Base-by-base conservation (phyloP, 768 basidiomycete species). In the Phaeotremella fagi region DNA sequence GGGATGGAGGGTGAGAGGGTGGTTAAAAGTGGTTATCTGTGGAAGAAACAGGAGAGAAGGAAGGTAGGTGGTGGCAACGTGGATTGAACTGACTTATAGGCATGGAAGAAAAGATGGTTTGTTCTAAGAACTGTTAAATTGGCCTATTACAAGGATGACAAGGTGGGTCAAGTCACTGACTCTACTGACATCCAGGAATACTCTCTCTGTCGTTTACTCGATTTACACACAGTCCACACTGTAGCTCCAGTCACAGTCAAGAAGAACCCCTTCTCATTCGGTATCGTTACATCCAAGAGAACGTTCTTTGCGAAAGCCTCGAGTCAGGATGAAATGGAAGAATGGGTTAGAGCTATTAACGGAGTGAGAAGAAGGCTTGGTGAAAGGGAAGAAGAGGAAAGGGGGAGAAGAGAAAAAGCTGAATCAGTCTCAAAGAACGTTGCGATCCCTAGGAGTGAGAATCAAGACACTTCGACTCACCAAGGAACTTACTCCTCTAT, bases 31-130 rank as follows among this genome's bases (percentile, higher is more conserved):
- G 95, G 94, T 1, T 98, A 95, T 78, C 78, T 98, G 47, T 87
- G 85, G 83, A 99, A 99, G 82, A 98, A 98, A 79, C 94, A 94
- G 62, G 90, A 95, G 75, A 82, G 90, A 53, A 79, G 95, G 75
- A 97, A 97, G 86, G 94, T 94, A 60, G 52, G 81, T 74, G 18
- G 45, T 16, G 22, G 31, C 31, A 22, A 45, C 9, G 45, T 54
- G 57, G 44, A 51, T 25, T 16, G 11, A 15, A 7, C 16, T 28
- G 23, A 41, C 20, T 43, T 48, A 26, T 20, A 94, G 91, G 90
- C 87, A 1, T 99, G 95, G 95, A 97, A 98, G 81, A 92, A 91
- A 76, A 82, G 92, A 20, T 98, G 94, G 94, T 98, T 98, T 64
- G 95, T 99, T 1, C 77, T 99, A 54, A 83, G 94, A 16, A 83